Conservation (phyloP, 2,329 filamentous ascomycete species). For the Fusarium pininemorale region DNA sequence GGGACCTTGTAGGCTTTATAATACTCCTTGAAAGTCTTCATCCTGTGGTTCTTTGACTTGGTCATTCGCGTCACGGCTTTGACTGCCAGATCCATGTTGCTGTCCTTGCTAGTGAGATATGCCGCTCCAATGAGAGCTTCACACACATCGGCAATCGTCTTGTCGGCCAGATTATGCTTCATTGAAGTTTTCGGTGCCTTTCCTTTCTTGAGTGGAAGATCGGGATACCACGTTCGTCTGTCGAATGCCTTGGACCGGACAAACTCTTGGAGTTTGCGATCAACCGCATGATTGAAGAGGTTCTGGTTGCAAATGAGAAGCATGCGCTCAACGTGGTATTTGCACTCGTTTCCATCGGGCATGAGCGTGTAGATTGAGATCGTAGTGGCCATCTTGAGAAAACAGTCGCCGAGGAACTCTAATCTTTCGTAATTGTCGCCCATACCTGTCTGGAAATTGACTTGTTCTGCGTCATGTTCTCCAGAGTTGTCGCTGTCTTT, state of each 20-base stretch:
- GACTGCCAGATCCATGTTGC: slow-evolving; percentile 66
- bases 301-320: slow-evolving; percentile 90
- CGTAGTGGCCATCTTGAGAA: slow-evolving; percentile 94
- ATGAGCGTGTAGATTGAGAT: slow-evolving; percentile 83
- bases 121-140: slow-evolving; percentile 94
- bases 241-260: slow-evolving; percentile 87
- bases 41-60: slow-evolving; percentile 72
- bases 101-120: slow-evolving; percentile 60
- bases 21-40: slow-evolving; percentile 78
- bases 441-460: slow-evolving; percentile 86
- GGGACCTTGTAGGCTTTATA: slow-evolving; percentile 73
- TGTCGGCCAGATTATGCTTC: slow-evolving; percentile 79
- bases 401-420: slow-evolving; percentile 92
- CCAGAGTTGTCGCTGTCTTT: slow-evolving; percentile 90
- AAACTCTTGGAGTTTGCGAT: slow-evolving; percentile 74
- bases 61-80: slow-evolving; percentile 75
- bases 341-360: slow-evolving; percentile 82
- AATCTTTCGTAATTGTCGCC: slow-evolving; percentile 94
- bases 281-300: slow-evolving; percentile 78
- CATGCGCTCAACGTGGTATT: slow-evolving; percentile 93
- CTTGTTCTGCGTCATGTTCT: slow-evolving; percentile 72
- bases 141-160: slow-evolving; percentile 92
- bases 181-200: slow-evolving; percentile 62
- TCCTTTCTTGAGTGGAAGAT: slow-evolving; percentile 76
- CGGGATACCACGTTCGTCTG: slow-evolving; percentile 87